Conservation (phyloP, 2,329 filamentous ascomycete species). For the Aspergillus ruber region DNA sequence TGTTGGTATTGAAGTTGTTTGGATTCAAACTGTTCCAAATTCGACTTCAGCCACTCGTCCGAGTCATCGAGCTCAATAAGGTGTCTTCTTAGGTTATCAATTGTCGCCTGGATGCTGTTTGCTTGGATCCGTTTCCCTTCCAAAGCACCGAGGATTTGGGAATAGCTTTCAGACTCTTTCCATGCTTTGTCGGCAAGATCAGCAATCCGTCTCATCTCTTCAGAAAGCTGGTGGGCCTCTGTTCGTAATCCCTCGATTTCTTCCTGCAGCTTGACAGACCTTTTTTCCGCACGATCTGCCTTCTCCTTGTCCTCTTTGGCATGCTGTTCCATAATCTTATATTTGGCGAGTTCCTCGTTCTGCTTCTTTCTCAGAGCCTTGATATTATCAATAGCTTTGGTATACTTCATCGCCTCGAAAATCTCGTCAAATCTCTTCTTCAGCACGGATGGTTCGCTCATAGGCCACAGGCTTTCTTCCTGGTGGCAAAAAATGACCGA, state of each 20-base stretch:
- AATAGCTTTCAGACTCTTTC: conserved; percentile 65
- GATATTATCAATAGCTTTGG: conserved; percentile 93
- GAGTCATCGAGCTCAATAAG: conserved; percentile 72
- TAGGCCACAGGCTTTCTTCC: conserved; percentile 93
- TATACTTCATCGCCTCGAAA: conserved; percentile 94
- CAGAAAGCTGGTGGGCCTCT: conserved; percentile 55
- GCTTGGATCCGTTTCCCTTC: conserved; percentile 70
- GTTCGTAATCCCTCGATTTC: conserved; percentile 53
- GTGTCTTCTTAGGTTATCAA: conserved; percentile 63
- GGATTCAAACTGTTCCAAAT: conserved; percentile 70
- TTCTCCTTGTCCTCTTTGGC: conserved; percentile 80
- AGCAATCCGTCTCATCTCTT: conserved; percentile 38
- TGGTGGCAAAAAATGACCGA: conserved; percentile 98
- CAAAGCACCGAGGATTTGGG: conserved; percentile 67
- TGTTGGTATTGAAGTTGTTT: conserved; percentile 60
- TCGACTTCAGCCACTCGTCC: conserved; percentile 66
- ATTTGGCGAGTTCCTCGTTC: conserved; percentile 64
- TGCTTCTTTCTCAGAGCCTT: conserved; percentile 79
- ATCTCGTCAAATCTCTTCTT: conserved; percentile 98
- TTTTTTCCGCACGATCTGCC: conserved; percentile 64
- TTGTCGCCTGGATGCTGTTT: conserved; percentile 61
- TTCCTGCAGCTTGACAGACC: conserved; percentile 56
- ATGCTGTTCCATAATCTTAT: conserved; percentile 68
- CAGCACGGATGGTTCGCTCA: conserved; percentile 76
- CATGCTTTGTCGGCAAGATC: conserved; percentile 59